Conservation (phyloP, 2,329 filamentous ascomycete species). For the Stachybotrys chlorohalonatus region DNA sequence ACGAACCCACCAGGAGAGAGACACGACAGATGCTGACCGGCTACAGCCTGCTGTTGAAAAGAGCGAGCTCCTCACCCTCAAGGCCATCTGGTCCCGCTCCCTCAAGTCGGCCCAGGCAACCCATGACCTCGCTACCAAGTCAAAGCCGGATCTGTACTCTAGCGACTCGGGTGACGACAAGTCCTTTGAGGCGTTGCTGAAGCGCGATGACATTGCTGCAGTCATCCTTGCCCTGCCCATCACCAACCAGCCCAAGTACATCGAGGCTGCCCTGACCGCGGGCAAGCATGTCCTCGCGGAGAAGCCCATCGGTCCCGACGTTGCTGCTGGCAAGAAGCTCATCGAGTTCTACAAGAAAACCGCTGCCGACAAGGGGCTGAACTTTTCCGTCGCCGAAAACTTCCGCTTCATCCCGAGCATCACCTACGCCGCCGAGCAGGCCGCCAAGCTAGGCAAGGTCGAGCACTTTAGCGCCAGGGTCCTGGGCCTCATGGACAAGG, state of each 20-base stretch:
- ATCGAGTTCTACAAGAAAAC: constrained; percentile 24
- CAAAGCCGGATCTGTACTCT: constrained; percentile 43
- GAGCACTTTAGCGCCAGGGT: constrained; percentile 38
- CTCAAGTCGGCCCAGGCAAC: constrained; percentile 44
- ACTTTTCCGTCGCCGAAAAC: constrained; percentile 63
- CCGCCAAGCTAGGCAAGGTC: constrained; percentile 16
- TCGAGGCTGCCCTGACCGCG: constrained; percentile 49
- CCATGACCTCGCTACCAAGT: constrained; percentile 25
- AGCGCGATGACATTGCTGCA: constrained; percentile 42
- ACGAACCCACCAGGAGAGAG: neutral
- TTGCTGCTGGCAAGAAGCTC: constrained; percentile 32
- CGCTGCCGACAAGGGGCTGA: constrained; percentile 16
- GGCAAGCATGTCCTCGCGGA: constrained; percentile 64
- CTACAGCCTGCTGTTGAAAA: constrained; percentile 48
- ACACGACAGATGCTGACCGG: neutral
- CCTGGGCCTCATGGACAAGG: constrained; percentile 22
- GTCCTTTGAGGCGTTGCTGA: constrained; percentile 41
- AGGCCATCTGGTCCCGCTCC: constrained; percentile 58
- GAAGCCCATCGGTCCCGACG: constrained; percentile 57
- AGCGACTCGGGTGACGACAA: constrained; percentile 39
- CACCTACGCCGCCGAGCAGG: constrained; percentile 38
- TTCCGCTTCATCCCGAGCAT: constrained; percentile 55
- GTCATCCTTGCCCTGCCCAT: constrained; percentile 58
- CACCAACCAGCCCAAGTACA: constrained; percentile 45
- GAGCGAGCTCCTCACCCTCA: constrained; percentile 40